A percentile compares a stretch with the other conserved stretches of the same genome.
Evolutionary conservation across 2,329 filamentous ascomycete genomes (phyloP).

Genomic region (Cryphonectria carpinicola): DNA sequence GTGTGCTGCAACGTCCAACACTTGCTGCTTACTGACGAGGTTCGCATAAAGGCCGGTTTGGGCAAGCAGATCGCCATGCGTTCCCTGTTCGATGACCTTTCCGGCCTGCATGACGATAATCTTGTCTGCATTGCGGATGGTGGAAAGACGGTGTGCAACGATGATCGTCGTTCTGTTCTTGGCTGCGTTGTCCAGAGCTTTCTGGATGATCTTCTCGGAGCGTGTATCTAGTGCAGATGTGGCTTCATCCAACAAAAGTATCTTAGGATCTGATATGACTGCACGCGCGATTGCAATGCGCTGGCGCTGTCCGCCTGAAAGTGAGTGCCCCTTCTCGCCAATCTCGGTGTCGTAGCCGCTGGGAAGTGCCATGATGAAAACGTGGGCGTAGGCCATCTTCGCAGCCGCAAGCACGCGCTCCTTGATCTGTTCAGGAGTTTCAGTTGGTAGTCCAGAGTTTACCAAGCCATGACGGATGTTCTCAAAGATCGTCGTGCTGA

Average conservation of each 20-base stretch:
- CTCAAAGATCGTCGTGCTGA: too few relatives aligned
- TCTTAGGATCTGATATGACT: neutral
- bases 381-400: too few relatives aligned
- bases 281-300: neutral
- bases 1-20: too few relatives aligned
- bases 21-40: conserved; percentile 43
- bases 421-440: conserved; percentile 30
- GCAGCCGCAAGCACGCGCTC: too few relatives aligned
- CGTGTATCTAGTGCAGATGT: neutral
- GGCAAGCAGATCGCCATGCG: conserved; percentile 57
- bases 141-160: conserved; percentile 63
- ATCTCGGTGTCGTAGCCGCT: neutral
- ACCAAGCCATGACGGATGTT: conserved; percentile 31
- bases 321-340: neutral
- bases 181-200: neutral
- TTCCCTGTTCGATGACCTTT: conserved; percentile 62
- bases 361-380: too few relatives aligned
- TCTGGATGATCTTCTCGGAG: neutral
- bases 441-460: conserved; percentile 53
- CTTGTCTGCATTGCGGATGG: conserved; percentile 62
- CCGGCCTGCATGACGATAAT: conserved; percentile 66
- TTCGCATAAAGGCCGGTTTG: conserved; percentile 53
- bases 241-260: neutral
- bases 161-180: conserved; percentile 64
- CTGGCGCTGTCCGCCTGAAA: neutral